Evolutionary conservation across 129 eudicot species (phyloP), one percentile per base, ranked within the genome.

Genomic region (Heracleum sosnowskyi): DNA sequence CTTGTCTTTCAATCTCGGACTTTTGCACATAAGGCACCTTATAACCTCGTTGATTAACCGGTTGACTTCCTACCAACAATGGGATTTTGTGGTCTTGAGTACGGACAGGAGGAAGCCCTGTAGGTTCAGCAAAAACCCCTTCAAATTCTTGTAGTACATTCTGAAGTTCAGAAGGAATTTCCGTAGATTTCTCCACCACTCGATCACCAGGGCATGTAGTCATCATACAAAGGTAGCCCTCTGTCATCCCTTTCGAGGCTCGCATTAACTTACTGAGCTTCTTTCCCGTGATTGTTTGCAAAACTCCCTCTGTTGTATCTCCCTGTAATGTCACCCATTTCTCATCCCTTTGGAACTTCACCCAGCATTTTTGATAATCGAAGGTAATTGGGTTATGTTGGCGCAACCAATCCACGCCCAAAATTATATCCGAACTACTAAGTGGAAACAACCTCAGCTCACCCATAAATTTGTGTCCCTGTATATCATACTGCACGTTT

Each of bases 91-190:
- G 62, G 1, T 53, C 62, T 0, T 20, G 28, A 5, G 2, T 1
- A 4, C 62, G 1, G 0, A 6, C 0, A 0, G 11, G 62, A 0
- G 62, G 28, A 0, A 20, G 11, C 1, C n/a, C 0, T 5, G 2
- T 20, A 0, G 28, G 28, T 8, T 53, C 28, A 2, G 0, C 1
- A 7, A 53, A 53, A 0, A 53, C 62, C 6, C 1, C 11, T 2
- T 53, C 2, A 6, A 1, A 53, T 9, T 49, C 0, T 2, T 17
- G 4, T 1, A 49, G 57, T 1, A 49, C 0, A 0, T 17, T 4
- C 0, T 49, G n/a, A 1, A 11, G 4, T 4, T 17, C n/a, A n/a
- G n/a, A n/a, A n/a, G 8, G 6, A 16, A 1, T 22, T 1, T 5
- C 55, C 6, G n/a, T n/a, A n/a, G n/a, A n/a, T n/a, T n/a, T 17